A percentile compares a stretch with the other conserved stretches of the same genome.
phyloP scores from a whole-genome alignment of 345 rosid species.

The Ceriops zippeliana region DNA sequence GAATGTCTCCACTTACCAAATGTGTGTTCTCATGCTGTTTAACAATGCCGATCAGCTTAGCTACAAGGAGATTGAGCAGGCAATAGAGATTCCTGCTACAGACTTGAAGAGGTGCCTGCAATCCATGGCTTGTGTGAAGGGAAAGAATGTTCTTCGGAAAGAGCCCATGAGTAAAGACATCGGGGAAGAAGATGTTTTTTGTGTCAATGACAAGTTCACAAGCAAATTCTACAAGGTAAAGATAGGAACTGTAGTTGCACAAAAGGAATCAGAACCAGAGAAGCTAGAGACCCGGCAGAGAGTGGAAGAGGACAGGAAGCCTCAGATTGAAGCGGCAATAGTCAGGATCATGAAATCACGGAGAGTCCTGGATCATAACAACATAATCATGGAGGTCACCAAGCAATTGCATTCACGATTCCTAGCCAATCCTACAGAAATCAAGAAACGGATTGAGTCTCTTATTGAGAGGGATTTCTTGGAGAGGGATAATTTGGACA shows the following conservation, averaged over 20 bases:
- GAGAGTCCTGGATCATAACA: conserved; percentile 91
- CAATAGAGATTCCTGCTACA: conserved; percentile 77
- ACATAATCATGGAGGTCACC: conserved; percentile 83
- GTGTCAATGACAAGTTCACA: conserved; percentile 82
- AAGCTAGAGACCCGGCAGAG: conserved; percentile 97
- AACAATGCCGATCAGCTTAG: conserved; percentile 75
- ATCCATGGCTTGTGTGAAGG: conserved; percentile 88
- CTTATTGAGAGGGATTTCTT: conserved; percentile 94
- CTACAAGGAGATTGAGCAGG: conserved; percentile 93
- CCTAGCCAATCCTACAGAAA: conserved; percentile 89
- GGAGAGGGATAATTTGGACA: conserved; percentile 83
- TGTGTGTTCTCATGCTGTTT: conserved; percentile 93
- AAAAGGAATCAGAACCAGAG: conserved; percentile 96
- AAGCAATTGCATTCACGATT: conserved; percentile 96
- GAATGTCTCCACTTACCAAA: conserved; percentile 96
- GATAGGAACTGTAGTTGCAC: conserved; percentile 98
- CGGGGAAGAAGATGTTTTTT: conserved; percentile 74
- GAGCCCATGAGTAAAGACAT: conserved; percentile 99
- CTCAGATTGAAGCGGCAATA: conserved; percentile 96
- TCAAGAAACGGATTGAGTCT: conserved; percentile 95
- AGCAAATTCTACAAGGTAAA: conserved; percentile 96
- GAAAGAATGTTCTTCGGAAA: conserved; percentile 86
- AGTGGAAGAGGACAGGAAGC: conserved; percentile 98
- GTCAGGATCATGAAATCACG: conserved; percentile 99
- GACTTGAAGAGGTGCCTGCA: conserved; percentile 94